These are phyloP conservation scores for Pyrrhoderma noxium DNA, from an alignment of 1,284 basidiomycete species.

Conservation along the genomic window DNA sequence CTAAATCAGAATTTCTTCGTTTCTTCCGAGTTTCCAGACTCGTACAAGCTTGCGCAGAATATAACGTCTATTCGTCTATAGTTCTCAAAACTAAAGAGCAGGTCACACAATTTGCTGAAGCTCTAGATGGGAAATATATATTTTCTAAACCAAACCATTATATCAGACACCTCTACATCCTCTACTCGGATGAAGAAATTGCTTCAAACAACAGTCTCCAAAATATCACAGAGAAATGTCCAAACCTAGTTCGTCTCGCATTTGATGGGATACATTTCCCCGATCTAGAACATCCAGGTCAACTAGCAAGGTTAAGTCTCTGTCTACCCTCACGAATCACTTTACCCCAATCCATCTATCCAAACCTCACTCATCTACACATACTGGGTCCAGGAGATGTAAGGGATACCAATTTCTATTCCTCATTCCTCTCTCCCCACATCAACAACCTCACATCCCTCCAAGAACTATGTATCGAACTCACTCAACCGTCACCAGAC, in stretches of 20 bases:
- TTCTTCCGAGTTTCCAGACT: constrained; percentile 2
- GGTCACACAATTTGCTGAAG: neutral
- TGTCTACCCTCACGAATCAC: constrained; percentile 6
- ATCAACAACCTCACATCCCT: constrained; percentile 7
- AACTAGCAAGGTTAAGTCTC: neutral
- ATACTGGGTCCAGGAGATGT: constrained; percentile 5
- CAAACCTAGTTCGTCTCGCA: constrained; percentile 10
- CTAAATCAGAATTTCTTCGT: constrained; percentile 3
- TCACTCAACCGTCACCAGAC: constrained; percentile 7
- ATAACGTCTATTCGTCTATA: constrained; percentile 2
- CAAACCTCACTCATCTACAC: constrained; percentile 13
- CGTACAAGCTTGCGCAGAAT: constrained; percentile 8
- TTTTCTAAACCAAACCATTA: constrained; percentile 9
- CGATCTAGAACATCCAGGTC: neutral
- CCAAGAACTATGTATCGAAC: constrained; percentile 7
- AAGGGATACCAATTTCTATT: neutral
- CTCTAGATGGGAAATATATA: neutral
- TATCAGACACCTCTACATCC: constrained; percentile 4
- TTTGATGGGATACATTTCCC: constrained; percentile 6
- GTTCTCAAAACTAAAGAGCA: constrained; percentile 4
- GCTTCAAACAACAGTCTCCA: neutral
- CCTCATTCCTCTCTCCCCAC: neutral
- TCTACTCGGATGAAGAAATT: neutral
- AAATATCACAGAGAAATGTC: constrained; percentile 3
- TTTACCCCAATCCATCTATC: constrained; percentile 6